phyloP scores from a whole-genome alignment of 2,329 filamentous ascomycete species.

The Diaporthe helianthi region DNA sequence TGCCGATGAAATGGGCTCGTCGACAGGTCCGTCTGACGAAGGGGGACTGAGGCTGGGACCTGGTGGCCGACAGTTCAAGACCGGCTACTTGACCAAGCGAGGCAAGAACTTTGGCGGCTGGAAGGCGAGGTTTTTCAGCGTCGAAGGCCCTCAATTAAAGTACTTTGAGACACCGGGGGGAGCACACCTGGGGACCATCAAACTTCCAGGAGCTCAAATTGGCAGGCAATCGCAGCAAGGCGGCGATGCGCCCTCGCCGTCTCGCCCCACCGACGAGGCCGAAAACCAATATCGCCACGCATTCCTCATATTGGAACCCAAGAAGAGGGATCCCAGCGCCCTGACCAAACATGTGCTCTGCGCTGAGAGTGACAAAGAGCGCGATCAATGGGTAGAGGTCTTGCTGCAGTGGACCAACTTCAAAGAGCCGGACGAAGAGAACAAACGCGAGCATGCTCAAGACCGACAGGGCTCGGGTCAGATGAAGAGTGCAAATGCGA shows the following conservation, averaged over 20 bases:
- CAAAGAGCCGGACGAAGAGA: slow-evolving; percentile 65
- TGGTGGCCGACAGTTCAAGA: slow-evolving; percentile 74
- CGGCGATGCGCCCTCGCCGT: slow-evolving; percentile 64
- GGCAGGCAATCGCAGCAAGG: slow-evolving; percentile 82
- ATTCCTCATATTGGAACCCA: slow-evolving; percentile 92
- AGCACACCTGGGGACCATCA: slow-evolving; percentile 90
- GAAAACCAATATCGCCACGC: slow-evolving; percentile 97
- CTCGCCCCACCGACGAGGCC: slow-evolving; percentile 71
- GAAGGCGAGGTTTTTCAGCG: slow-evolving; percentile 79
- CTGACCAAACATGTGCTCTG: slow-evolving; percentile 93
- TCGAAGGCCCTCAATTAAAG: slow-evolving; percentile 70
- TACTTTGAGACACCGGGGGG: slow-evolving; percentile 94
- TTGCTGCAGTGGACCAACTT: slow-evolving; percentile 89
- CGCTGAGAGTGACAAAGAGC: slow-evolving; percentile 90
- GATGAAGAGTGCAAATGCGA: slow-evolving; percentile 46
- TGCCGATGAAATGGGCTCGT: slow-evolving; percentile 59
- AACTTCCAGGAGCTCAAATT: slow-evolving; percentile 88
- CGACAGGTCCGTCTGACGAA: slow-evolving; percentile 32
- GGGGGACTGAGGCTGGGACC: slow-evolving; percentile 56
- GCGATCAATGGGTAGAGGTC: slow-evolving; percentile 92
- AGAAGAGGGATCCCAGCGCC: slow-evolving; percentile 90
- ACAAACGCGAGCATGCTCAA: slow-evolving; percentile 47
- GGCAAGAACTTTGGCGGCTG: slow-evolving; percentile 99
- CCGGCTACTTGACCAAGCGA: slow-evolving; percentile 92
- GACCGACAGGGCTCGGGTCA: slow-evolving; percentile 51